Conservation (phyloP, 164 flowering plant species). For the Euptelea pleiosperma region DNA sequence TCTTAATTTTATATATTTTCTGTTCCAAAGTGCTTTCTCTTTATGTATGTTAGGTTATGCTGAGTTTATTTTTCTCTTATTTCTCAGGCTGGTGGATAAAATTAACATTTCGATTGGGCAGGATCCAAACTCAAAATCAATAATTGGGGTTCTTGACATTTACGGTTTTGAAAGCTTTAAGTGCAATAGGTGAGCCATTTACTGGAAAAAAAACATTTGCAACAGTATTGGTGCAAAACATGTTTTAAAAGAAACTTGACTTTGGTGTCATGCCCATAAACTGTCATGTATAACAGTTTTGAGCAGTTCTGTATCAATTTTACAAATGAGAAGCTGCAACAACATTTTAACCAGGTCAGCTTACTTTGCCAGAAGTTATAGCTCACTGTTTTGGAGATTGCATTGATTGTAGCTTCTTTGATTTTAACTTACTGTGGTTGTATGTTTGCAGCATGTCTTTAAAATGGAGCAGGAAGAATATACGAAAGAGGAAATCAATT, state of each 20-base stretch:
- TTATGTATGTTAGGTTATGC: slow-evolving; percentile 4
- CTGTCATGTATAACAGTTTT: slow-evolving; percentile 49
- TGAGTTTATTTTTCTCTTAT: not conserved
- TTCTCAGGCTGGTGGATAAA: slow-evolving; percentile 86
- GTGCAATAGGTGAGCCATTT: slow-evolving; percentile 63
- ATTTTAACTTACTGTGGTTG: slow-evolving; percentile 6
- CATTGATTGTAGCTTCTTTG: not conserved
- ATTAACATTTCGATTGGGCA: slow-evolving; percentile 94
- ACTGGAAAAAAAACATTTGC: not conserved
- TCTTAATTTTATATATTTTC: not conserved
- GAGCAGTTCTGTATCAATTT: slow-evolving; percentile 98
- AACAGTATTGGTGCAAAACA: not conserved
- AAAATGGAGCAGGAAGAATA: slow-evolving; percentile 99
- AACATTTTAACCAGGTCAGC: slow-evolving; percentile 94
- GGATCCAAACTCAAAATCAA: slow-evolving; percentile 82
- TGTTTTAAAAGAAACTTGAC: not conserved
- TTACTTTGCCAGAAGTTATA: slow-evolving; percentile 4
- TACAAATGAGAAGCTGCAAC: slow-evolving; percentile 96
- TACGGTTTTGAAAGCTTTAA: slow-evolving; percentile 99
- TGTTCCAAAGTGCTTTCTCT: not conserved
- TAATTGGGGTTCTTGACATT: slow-evolving; percentile 98
- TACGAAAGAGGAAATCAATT: slow-evolving; percentile 82
- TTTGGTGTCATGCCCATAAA: slow-evolving; percentile 11
- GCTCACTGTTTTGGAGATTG: not conserved
- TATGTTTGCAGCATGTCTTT: slow-evolving; percentile 78